Evolutionary conservation across 768 basidiomycete species (phyloP).

Genomic region (Rhodotorula kratochvilovae): DNA sequence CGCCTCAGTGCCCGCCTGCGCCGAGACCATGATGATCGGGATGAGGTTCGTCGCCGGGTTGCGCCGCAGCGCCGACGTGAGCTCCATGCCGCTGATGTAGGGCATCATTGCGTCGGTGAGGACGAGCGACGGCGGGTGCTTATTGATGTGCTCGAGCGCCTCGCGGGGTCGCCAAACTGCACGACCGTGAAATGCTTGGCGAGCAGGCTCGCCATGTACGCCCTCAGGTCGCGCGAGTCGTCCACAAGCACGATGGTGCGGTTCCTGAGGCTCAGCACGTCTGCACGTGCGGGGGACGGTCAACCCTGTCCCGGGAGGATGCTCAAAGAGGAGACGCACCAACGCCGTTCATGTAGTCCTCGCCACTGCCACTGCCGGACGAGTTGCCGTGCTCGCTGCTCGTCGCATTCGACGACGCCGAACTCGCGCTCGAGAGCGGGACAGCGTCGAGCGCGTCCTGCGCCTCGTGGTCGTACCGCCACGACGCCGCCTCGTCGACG

Average conservation of each 20-base stretch:
- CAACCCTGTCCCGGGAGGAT: background rate
- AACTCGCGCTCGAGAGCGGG: background rate
- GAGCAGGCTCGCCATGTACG: conserved; percentile 27
- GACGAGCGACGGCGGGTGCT: conserved; percentile 20
- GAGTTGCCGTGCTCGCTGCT: conserved; percentile 3
- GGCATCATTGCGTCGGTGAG: conserved; percentile 15
- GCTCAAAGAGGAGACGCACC: background rate
- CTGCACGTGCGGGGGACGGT: background rate
- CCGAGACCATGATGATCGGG: conserved; percentile 36
- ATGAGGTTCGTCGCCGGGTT: conserved; percentile 16
- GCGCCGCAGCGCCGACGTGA: conserved; percentile 21
- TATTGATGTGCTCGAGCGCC: conserved; percentile 28
- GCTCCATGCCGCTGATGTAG: conserved; percentile 11
- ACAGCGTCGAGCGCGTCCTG: background rate
- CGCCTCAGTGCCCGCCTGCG: conserved; percentile 30
- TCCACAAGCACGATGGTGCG: conserved; percentile 32
- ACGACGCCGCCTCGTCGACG: conserved; percentile 29
- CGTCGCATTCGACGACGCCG: background rate
- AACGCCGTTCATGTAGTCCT: conserved; percentile 16
- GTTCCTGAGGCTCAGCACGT: conserved; percentile 31
- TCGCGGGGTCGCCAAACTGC: conserved; percentile 21
- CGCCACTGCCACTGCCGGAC: conserved; percentile 12
- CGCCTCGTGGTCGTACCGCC: conserved; percentile 20
- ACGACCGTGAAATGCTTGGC: conserved; percentile 27
- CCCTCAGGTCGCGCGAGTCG: conserved; percentile 30